These are phyloP conservation scores for Leccinum subtestaceum DNA, from an alignment of 768 basidiomycete species.

Conservation along the genomic window DNA sequence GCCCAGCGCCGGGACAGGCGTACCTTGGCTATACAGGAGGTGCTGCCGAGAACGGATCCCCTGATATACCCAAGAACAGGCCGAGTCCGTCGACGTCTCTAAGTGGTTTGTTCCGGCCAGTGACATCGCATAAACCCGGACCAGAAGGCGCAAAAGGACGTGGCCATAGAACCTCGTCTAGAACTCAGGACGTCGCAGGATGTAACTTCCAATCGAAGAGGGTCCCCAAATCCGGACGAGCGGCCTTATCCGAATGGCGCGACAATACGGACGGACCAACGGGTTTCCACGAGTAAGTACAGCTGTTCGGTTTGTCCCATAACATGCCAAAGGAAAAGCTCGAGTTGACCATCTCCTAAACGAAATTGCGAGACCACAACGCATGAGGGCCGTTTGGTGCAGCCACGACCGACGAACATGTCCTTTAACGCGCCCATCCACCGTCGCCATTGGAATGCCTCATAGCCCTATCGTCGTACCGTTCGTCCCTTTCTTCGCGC, in stretches of 20 bases:
- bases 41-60: slow-evolving; percentile 4
- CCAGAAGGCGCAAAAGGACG: slow-evolving; percentile 13
- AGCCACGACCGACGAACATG: slow-evolving; percentile 37
- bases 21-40: slow-evolving; percentile 16
- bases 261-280: slow-evolving; percentile 32
- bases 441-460: slow-evolving; percentile 77
- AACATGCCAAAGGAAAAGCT: slow-evolving; percentile 37
- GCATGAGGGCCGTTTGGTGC: slow-evolving; percentile 28
- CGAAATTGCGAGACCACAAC: slow-evolving; percentile 44
- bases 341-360: slow-evolving; percentile 47
- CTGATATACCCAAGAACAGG: slow-evolving; percentile 3
- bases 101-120: slow-evolving; percentile 5
- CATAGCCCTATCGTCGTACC: slow-evolving; percentile 70
- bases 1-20: slow-evolving; percentile 1
- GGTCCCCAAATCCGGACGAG: slow-evolving; percentile 27
- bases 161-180: slow-evolving; percentile 5
- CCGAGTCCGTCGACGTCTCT: neutral
- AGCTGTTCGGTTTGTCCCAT: slow-evolving; percentile 36
- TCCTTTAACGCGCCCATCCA: slow-evolving; percentile 69
- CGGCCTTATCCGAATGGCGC: slow-evolving; percentile 32
- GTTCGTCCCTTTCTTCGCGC: slow-evolving; percentile 83
- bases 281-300: slow-evolving; percentile 40
- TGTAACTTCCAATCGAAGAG: slow-evolving; percentile 18
- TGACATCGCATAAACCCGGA: slow-evolving; percentile 9
- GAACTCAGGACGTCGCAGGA: slow-evolving; percentile 19